Evolutionary conservation across 768 basidiomycete species (phyloP).

Genomic region (Jaapia argillacea): DNA sequence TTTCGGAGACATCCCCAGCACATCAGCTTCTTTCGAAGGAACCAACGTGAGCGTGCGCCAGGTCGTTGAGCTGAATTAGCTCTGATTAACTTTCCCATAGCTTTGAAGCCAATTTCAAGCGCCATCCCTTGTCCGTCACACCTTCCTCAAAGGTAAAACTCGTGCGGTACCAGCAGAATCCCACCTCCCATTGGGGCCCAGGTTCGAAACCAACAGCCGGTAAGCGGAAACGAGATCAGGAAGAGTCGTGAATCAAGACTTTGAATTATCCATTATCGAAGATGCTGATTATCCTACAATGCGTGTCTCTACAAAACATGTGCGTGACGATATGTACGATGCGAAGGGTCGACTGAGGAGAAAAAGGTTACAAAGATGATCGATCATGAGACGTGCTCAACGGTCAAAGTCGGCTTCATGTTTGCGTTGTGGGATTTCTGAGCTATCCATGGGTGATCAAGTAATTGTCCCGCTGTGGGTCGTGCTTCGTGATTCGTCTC

Average conservation of each 20-base stretch:
- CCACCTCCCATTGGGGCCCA: conserved; percentile 90
- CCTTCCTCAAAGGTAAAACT: conserved; percentile 60
- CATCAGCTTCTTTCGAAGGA: conserved; percentile 57
- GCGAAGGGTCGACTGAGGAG: too few relatives aligned
- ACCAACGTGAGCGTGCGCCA: conserved; percentile 39
- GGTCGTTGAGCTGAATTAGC: background rate
- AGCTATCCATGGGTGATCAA: conserved; percentile 65
- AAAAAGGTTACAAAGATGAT: background rate
- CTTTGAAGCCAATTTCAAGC: conserved; percentile 60
- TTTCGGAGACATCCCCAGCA: conserved; percentile 66
- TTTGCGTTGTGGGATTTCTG: background rate
- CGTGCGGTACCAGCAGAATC: conserved; percentile 87
- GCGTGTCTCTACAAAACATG: too few relatives aligned
- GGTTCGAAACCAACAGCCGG: conserved; percentile 46
- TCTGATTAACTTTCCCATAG: conserved; percentile 22
- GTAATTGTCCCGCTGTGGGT: conserved; percentile 68
- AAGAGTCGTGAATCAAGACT: conserved; percentile 12
- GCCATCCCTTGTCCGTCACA: conserved; percentile 56
- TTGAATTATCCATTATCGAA: conserved; percentile 9
- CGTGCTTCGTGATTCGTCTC: conserved; percentile 74
- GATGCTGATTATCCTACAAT: too few relatives aligned
- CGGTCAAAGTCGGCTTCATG: too few relatives aligned
- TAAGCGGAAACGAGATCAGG: conserved; percentile 31
- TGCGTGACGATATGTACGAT: too few relatives aligned
- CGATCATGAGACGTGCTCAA: background rate